These are phyloP conservation scores for Coemansia sp. DNA, from an alignment of 192 early-diverging fungal genomes.

Conservation along the genomic window DNA sequence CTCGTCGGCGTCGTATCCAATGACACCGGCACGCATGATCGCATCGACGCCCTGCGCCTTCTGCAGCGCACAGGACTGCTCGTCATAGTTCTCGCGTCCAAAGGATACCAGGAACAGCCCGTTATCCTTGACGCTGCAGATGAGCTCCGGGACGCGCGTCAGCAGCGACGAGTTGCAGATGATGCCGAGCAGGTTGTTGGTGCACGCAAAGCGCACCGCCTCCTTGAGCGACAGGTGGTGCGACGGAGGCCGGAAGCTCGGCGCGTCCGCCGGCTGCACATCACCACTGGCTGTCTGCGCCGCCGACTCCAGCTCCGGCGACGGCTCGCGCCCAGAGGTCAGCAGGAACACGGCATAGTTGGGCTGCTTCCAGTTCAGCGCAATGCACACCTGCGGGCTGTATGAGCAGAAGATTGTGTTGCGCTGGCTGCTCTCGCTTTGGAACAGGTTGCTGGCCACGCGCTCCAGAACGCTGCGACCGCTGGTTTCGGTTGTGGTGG, in stretches of 20 bases:
- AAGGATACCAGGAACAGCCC: constrained; percentile 90
- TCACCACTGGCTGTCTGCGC: constrained; percentile 25
- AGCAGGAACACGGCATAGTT: constrained; percentile 97
- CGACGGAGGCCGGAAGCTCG: constrained; percentile 23
- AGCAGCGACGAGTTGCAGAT: constrained; percentile 87
- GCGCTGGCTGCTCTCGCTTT: constrained; percentile 34
- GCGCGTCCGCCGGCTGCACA: constrained; percentile 18
- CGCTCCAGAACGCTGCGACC: constrained; percentile 8
- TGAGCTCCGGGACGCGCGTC: constrained; percentile 86
- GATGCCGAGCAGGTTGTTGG: constrained; percentile 88
- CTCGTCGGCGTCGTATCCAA: constrained; percentile 46
- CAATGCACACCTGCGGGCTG: constrained; percentile 87
- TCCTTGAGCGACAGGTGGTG: constrained; percentile 74
- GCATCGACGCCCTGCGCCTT: constrained; percentile 88
- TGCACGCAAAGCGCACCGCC: constrained; percentile 88
- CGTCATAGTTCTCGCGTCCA: constrained; percentile 71
- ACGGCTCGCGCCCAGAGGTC: constrained; percentile 65
- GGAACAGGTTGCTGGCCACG: constrained; percentile 9
- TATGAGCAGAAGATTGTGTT: constrained; percentile 86
- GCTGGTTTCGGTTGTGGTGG: background rate
- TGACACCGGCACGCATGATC: constrained; percentile 68
- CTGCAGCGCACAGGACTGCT: constrained; percentile 64
- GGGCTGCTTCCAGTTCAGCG: constrained; percentile 99
- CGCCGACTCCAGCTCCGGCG: constrained; percentile 32
- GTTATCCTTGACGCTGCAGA: constrained; percentile 88